These are phyloP conservation scores for Scytalidium lignicola DNA, from an alignment of 2,329 filamentous ascomycete species.

Conservation along the genomic window DNA sequence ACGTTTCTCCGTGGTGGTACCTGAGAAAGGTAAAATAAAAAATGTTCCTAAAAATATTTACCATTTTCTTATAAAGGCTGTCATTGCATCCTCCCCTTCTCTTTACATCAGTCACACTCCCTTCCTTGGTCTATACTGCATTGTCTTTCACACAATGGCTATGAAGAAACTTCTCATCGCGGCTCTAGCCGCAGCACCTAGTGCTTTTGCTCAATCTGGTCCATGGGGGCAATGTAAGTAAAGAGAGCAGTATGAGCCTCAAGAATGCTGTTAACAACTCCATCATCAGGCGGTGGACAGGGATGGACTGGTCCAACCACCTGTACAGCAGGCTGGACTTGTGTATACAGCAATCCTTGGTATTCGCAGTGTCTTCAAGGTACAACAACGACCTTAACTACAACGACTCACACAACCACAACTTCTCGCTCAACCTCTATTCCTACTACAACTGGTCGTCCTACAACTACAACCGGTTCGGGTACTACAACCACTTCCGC, in stretches of 20 bases:
- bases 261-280: slow-evolving; percentile 2
- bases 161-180: slow-evolving; percentile 19
- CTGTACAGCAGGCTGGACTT: slow-evolving; percentile 23
- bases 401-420: slow-evolving; percentile 8
- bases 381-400: slow-evolving; percentile 12
- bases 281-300: slow-evolving; percentile 20
- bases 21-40: slow-evolving; percentile 1
- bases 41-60: neutral
- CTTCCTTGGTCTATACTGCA: slow-evolving; percentile 2
- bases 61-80: slow-evolving; percentile 11
- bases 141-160: slow-evolving; percentile 16
- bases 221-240: slow-evolving; percentile 25
- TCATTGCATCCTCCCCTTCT: neutral
- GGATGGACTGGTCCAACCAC: slow-evolving; percentile 21
- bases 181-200: slow-evolving; percentile 27
- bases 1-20: slow-evolving; percentile 7
- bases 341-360: slow-evolving; percentile 16
- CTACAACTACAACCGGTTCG: slow-evolving; percentile 14
- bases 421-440: slow-evolving; percentile 9
- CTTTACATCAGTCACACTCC: slow-evolving; percentile 1
- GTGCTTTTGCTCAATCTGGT: slow-evolving; percentile 18
- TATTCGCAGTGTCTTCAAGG: slow-evolving; percentile 26
- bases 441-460: slow-evolving; percentile 7
- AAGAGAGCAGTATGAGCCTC: neutral
- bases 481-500: slow-evolving; percentile 10